Evolutionary conservation across 108 stramenopile genomes (phyloP).

Genomic region (Skeletonema potamos): DNA sequence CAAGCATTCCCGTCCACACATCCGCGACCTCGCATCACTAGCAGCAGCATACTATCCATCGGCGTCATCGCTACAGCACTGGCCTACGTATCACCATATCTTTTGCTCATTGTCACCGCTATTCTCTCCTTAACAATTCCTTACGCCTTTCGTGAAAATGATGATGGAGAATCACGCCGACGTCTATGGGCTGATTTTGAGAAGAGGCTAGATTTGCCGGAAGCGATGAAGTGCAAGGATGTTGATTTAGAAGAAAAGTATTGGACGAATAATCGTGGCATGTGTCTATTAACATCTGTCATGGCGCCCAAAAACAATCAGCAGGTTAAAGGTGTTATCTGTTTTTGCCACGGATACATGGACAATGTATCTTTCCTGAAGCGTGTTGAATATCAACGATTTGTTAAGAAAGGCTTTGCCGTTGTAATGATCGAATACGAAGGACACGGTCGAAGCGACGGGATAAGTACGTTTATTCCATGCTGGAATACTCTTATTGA

Average conservation of each 20-base stretch:
- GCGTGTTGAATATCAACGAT: conserved; percentile 41
- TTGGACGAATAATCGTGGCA: conserved; percentile 56
- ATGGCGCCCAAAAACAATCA: conserved; percentile 50
- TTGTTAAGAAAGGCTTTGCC: conserved; percentile 55
- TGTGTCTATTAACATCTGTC: conserved; percentile 51
- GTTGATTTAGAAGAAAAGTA: conserved; percentile 48
- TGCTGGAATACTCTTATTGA: conserved; percentile 47
- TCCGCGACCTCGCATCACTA: background rate
- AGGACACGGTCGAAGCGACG: conserved; percentile 72
- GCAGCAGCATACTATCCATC: conserved; percentile 14
- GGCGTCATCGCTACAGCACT: conserved; percentile 9
- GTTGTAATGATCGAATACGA: conserved; percentile 71
- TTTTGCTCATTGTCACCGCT: conserved; percentile 9
- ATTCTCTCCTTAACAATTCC: conserved; percentile 23
- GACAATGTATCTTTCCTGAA: conserved; percentile 65
- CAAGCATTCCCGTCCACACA: background rate
- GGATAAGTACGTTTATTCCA: conserved; percentile 45
- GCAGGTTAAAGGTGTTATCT: conserved; percentile 57
- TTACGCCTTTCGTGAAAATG: conserved; percentile 58
- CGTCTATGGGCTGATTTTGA: conserved; percentile 50
- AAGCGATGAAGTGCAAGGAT: conserved; percentile 38
- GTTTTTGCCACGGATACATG: conserved; percentile 69
- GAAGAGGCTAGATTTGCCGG: conserved; percentile 49
- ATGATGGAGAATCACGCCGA: conserved; percentile 50
- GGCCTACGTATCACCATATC: conserved; percentile 14